phyloP scores from a whole-genome alignment of 1,139 yeast species.

The Candida neerlandica region DNA sequence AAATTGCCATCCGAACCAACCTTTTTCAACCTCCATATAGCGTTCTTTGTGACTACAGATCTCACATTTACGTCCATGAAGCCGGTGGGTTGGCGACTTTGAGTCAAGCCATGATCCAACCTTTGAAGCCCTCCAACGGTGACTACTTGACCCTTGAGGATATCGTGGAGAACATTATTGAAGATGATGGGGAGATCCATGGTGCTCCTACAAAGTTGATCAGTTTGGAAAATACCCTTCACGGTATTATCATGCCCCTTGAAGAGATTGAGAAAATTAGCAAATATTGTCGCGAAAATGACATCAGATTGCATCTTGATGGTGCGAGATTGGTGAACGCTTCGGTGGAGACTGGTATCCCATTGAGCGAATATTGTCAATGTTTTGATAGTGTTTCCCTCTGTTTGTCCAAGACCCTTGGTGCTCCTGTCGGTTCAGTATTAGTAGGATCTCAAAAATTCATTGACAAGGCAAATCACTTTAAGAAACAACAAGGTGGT shows the following conservation, averaged over 20 bases:
- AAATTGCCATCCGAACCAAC: constrained; percentile 43
- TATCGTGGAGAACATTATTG: constrained; percentile 39
- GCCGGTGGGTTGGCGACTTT: constrained; percentile 51
- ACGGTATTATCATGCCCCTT: constrained; percentile 47
- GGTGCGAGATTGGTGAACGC: constrained; percentile 55
- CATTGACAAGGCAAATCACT: constrained; percentile 47
- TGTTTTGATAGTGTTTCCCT: constrained; percentile 48
- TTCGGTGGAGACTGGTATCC: constrained; percentile 41
- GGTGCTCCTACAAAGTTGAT: constrained; percentile 51
- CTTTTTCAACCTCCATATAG: constrained; percentile 50
- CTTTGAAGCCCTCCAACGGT: constrained; percentile 42
- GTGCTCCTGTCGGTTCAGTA: constrained; percentile 51
- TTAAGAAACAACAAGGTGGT: constrained; percentile 51
- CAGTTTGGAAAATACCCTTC: constrained; percentile 48
- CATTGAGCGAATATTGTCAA: constrained; percentile 40
- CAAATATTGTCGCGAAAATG: constrained; percentile 36
- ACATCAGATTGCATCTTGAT: constrained; percentile 44
- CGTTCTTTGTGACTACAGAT: constrained; percentile 42
- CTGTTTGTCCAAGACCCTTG: constrained; percentile 48
- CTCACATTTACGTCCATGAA: constrained; percentile 44
- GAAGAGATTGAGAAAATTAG: constrained; percentile 44
- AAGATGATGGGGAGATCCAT: constrained; percentile 52
- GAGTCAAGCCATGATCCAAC: constrained; percentile 49
- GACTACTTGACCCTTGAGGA: constrained; percentile 42
- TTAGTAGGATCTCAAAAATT: constrained; percentile 37